Evolutionary conservation across 192 early-diverging fungal genomes (phyloP), one percentile per base, ranked within the genome.

Genomic region (Coemansia sp.): DNA sequence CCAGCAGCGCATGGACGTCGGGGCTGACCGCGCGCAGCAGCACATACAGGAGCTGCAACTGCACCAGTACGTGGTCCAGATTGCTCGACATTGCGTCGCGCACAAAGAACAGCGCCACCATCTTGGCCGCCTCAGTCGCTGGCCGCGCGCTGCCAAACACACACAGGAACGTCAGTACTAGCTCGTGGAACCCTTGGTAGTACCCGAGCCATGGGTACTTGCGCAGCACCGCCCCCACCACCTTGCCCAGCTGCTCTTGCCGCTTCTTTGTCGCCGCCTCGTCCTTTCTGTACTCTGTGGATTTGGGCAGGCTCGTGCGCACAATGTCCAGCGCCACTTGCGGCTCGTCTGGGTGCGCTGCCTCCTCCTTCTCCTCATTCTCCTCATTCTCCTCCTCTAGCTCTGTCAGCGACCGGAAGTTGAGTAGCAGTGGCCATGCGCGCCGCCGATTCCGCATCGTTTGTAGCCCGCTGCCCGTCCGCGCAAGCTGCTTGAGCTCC

Each of bases 101-200:
- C n/a, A 74, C 69, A 61, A 79, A 71, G 59, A 86, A 88, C 50
- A 88, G 70, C 22, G 87, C 81, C 0, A 81, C 73, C 69, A 83
- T 85, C 48, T 84, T 80, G 54, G 75, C 66, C 0, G 87, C 87
- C 67, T 76, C 79, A 22, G 70, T 67, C 35, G 87, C 83, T 11
- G 79, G 65, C 10, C 73, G 72, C 76, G 78, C 73, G 76, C 85
- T 81, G 65, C 79, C 75, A 23, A 88, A 81, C 36, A 87, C 84
- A 7, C 86, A 70, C 13, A 88, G 65, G 46, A 84, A 85, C 20
- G 64, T 62, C 42, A 85, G 64, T 0, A 74, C 58, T 25, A 83
- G 72, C 54, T 86, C 83, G 54, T 85, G 83, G 50, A 82, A 85
- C 10, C 84, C 80, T 63, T 90, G 90, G 66, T 89, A 91, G 75